These are phyloP conservation scores for Areca catechu DNA, from an alignment of 176 grass and related monocot genomes.

Conservation along the genomic window DNA sequence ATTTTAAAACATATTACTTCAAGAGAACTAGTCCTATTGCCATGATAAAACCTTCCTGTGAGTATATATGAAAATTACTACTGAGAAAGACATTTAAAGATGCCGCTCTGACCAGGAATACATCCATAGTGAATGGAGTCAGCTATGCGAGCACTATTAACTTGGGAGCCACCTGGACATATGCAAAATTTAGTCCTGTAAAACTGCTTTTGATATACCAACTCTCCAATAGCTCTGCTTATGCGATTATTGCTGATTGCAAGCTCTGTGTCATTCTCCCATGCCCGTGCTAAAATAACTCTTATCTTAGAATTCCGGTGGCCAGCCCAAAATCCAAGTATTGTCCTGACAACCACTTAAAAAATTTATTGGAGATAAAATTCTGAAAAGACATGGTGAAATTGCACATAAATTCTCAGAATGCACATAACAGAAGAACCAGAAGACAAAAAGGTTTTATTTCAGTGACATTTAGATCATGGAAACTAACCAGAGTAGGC, in stretches of 20 bases:
- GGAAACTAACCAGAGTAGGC: too few relatives aligned
- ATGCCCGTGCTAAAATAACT: conserved; percentile 69
- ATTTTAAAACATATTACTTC: too few relatives aligned
- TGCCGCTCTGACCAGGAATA: conserved; percentile 62
- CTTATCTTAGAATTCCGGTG: conserved; percentile 91
- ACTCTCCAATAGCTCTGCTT: conserved; percentile 70
- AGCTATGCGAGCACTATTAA: conserved; percentile 89
- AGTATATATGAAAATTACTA: neutral
- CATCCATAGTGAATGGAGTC: conserved; percentile 97
- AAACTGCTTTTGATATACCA: conserved; percentile 89
- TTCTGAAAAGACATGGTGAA: too few relatives aligned
- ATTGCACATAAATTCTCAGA: too few relatives aligned
- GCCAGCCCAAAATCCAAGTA: conserved; percentile 80
- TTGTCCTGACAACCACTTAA: conserved; percentile 21
- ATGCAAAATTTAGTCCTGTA: conserved; percentile 96
- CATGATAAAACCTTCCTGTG: too few relatives aligned
- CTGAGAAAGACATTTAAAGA: neutral
- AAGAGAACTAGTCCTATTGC: too few relatives aligned
- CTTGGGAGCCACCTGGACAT: conserved; percentile 97
- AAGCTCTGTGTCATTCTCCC: conserved; percentile 98
- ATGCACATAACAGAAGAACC: too few relatives aligned
- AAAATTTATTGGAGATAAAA: neutral
- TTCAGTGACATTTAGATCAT: too few relatives aligned
- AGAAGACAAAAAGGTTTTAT: too few relatives aligned
- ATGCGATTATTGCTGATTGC: conserved; percentile 91